Base-by-base conservation (phyloP, 768 basidiomycete species). In the Kwoniella pini region DNA sequence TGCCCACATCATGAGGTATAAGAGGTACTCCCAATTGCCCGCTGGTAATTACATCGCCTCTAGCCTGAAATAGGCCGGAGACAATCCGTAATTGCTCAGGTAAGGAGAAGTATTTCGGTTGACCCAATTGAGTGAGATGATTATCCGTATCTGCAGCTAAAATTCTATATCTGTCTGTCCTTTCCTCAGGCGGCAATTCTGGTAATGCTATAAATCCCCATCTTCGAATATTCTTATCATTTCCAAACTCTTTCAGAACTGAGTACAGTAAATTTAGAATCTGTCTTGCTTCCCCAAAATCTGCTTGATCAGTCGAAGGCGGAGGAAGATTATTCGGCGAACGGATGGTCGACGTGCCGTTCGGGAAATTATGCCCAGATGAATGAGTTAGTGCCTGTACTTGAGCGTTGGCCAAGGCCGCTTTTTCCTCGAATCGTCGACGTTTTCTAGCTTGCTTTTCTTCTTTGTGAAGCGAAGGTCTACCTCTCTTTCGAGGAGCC, bases 131-230 rank as follows among this genome's bases (percentile, higher is more conserved):
- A 4, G 36, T 24, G 6, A 68, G 40, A 17, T 51, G 30, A 3
- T 51, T 44, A 27, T 72, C 71, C 15, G 54, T 54, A 15, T 52
- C 51, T n/a, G 26, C 15, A 4, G 71, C 65, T 17, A 72, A 33
- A 4, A 40, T 3, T 19, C 9, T 15, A 45, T 69, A 72, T 24
- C 31, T n/a, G 0, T n/a, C 36, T 22, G 51, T 22, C 3, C 68
- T 44, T 9, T 62, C 57, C 26, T 45, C 45, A 6, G 26, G 19
- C 1, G 56, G 33, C 4, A 67, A n/a, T 57, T 73, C 71, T 5
- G 64, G 62, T n/a, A 73, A 22, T 17, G 39, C 64, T 27, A 73
- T 64, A 27, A 43, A 62, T 4, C 36, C 69, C 71, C 71, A 73
- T 28, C 38, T 46, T 2, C 11, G 30, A 17, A 57, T 19, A 21